phyloP scores from a whole-genome alignment of 2,329 filamentous ascomycete genomes.

The Penicillium psychrosexuale region DNA sequence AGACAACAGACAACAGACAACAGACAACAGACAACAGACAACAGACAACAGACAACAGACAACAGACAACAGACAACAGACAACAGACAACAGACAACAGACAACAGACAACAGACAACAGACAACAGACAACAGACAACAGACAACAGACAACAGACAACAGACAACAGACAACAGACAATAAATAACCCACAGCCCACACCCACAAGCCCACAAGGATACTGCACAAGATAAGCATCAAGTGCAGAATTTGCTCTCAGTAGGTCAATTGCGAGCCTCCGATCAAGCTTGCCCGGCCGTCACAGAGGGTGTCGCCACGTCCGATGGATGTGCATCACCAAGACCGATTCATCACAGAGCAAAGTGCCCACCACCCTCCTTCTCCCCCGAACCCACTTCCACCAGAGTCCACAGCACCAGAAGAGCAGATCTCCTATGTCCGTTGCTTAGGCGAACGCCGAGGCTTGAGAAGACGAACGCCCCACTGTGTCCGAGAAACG shows the following conservation, averaged over 20 bases:
- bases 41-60: no score
- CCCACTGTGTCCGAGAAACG: conserved; percentile 8
- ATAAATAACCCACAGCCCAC: no score
- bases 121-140: no score
- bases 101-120: no score
- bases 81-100: no score
- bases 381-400: conserved; percentile 4
- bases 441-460: conserved; percentile 5
- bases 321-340: conserved; percentile 8
- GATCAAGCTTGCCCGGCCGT: conserved; percentile 5
- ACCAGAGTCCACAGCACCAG: conserved; percentile 5
- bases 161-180: no score
- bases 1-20: no score
- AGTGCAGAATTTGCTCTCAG: not conserved
- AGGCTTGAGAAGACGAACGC: conserved; percentile 8
- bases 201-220: not conserved
- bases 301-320: conserved; percentile 7
- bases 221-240: not conserved
- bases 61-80: no score
- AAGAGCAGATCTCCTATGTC: not conserved
- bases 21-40: no score
- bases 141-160: no score
- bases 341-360: conserved; percentile 4
- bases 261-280: conserved; percentile 2
- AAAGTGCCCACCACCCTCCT: not conserved